Conservation (phyloP, 2,329 filamentous ascomycete species). For the Rutstroemia sp. region DNA sequence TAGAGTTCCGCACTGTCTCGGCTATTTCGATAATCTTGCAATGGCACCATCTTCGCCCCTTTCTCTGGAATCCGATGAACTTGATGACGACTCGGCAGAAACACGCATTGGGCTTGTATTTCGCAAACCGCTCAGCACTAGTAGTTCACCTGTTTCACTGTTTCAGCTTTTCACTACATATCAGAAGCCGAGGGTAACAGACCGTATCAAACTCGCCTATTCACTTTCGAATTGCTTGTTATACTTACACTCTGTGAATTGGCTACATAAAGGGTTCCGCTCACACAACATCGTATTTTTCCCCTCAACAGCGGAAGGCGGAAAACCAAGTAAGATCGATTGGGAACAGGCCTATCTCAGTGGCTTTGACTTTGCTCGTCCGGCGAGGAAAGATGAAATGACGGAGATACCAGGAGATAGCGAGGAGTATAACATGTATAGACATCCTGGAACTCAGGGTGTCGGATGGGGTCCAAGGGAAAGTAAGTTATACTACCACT, state of each 20-base stretch:
- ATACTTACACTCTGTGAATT: constrained; percentile 48
- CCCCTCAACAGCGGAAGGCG: constrained; percentile 16
- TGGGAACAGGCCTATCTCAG: constrained; percentile 39
- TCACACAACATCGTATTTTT: constrained; percentile 48
- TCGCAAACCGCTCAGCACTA: constrained; percentile 36
- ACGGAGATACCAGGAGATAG: constrained; percentile 42
- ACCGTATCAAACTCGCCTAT: constrained; percentile 43
- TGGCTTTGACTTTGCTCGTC: constrained; percentile 49
- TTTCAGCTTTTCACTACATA: constrained; percentile 37
- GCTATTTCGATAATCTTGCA: constrained; percentile 41
- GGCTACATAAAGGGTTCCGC: constrained; percentile 52
- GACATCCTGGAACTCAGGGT: constrained; percentile 33
- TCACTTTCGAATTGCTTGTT: constrained; percentile 45
- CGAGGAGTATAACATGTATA: constrained; percentile 41
- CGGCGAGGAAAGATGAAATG: constrained; percentile 41
- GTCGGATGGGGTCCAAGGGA: constrained; percentile 14
- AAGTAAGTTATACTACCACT: not conserved
- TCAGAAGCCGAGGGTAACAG: constrained; percentile 42
- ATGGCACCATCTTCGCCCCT: not conserved
- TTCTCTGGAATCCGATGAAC: constrained; percentile 18
- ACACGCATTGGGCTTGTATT: constrained; percentile 47
- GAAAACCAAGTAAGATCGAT: constrained; percentile 25
- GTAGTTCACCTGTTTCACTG: constrained; percentile 39
- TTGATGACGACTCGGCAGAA: constrained; percentile 36
- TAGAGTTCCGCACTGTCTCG: constrained; percentile 42